Evolutionary conservation across 2,329 filamentous ascomycete genomes (phyloP).

Genomic region (Cytospora piceicola): DNA sequence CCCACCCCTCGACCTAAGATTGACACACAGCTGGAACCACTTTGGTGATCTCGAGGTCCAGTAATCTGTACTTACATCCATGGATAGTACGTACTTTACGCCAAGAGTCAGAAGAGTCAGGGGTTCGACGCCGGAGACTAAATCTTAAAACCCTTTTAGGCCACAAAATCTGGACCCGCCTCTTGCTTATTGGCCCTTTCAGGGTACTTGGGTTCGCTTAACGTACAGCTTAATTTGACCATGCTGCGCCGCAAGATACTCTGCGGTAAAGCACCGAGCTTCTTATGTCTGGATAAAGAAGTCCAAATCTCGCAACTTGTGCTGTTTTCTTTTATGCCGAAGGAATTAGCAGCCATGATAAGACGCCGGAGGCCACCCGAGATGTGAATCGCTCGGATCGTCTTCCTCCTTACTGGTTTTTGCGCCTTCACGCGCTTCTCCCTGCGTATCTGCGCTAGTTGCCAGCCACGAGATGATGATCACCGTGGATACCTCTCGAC

Average conservation of each 20-base stretch:
- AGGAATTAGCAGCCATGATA: conserved; percentile 2
- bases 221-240: background rate
- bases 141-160: background rate
- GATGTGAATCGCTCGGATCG: background rate
- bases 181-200: background rate
- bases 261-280: background rate
- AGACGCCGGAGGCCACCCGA: conserved; percentile 2
- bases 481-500: conserved; percentile 6
- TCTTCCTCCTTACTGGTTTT: background rate
- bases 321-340: background rate
- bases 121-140: background rate
- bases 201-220: background rate
- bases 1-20: background rate
- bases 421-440: background rate
- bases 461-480: conserved; percentile 4
- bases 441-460: conserved; percentile 13
- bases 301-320: background rate
- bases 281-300: background rate
- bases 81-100: too few relatives aligned
- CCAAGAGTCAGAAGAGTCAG: conserved; percentile 2
- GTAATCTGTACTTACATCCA: conserved; percentile 18
- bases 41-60: conserved; percentile 9
- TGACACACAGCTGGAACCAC: background rate
- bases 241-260: too few relatives aligned
- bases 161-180: background rate